A percentile compares a stretch with the other conserved stretches of the same genome.
Conservation (phyloP, 2,329 filamentous ascomycete species). For the Aspergillus phoenicis region DNA sequence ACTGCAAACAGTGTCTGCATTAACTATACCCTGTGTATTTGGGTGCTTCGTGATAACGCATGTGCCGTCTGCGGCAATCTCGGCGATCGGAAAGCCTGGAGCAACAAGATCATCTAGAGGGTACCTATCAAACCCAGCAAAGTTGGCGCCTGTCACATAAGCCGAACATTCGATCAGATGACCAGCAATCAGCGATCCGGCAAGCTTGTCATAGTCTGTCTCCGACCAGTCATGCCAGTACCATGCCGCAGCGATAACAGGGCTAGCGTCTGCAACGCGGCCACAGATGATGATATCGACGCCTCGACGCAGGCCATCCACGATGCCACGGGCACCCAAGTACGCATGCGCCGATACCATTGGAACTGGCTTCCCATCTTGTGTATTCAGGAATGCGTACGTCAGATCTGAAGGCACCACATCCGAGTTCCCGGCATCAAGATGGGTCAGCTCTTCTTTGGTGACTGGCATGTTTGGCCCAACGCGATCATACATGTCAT, state of each 20-base stretch:
- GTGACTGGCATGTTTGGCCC: conserved; percentile 37
- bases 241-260: conserved; percentile 59
- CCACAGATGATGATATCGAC: conserved; percentile 56
- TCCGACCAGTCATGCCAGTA: conserved; percentile 59
- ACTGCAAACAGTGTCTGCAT: conserved; percentile 45
- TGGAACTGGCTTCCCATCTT: conserved; percentile 43
- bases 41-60: conserved; percentile 55
- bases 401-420: conserved; percentile 40
- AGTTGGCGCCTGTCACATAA: conserved; percentile 60
- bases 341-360: conserved; percentile 53
- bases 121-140: conserved; percentile 51
- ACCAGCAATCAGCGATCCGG: conserved; percentile 54
- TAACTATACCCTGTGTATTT: conserved; percentile 47
- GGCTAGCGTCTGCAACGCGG: conserved; percentile 53
- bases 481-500: conserved; percentile 45
- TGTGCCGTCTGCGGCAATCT: conserved; percentile 50
- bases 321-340: conserved; percentile 55
- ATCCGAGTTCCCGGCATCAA: conserved; percentile 45
- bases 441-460: conserved; percentile 40
- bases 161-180: conserved; percentile 59
- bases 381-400: conserved; percentile 41
- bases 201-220: conserved; percentile 53
- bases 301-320: conserved; percentile 45
- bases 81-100: conserved; percentile 53
- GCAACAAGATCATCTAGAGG: conserved; percentile 46